A percentile compares a stretch with the other conserved stretches of the same genome.
Evolutionary conservation across 1,139 yeast species (phyloP).

Genomic region (Yamadazyma aaseri): DNA sequence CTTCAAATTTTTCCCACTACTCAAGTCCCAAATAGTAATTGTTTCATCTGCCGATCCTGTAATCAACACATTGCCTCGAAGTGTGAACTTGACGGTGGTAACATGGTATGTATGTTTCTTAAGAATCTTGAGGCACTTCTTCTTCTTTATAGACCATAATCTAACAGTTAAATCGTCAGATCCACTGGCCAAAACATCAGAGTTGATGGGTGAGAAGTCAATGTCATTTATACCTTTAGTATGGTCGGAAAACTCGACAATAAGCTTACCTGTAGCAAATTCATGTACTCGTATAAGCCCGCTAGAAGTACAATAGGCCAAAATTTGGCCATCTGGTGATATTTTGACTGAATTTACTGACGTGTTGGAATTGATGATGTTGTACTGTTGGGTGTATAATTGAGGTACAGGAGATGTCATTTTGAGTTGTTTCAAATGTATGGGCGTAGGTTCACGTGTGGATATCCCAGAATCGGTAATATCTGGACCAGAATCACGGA

Average conservation of each 20-base stretch:
- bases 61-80: conserved; percentile 74
- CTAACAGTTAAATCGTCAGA: conserved; percentile 81
- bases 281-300: conserved; percentile 28
- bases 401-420: conserved; percentile 3
- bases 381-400: conserved; percentile 7
- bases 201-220: conserved; percentile 70
- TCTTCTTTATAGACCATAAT: conserved; percentile 61
- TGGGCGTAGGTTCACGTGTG: too few species aligned
- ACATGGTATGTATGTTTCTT: conserved; percentile 87
- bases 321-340: conserved; percentile 59
- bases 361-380: conserved; percentile 4
- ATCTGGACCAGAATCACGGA: too few species aligned
- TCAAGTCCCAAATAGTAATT: conserved; percentile 84
- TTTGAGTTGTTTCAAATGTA: conserved; percentile 3
- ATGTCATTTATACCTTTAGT: conserved; percentile 67
- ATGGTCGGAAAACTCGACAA: conserved; percentile 57
- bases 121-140: conserved; percentile 56
- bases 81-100: conserved; percentile 66
- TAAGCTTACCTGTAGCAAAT: conserved; percentile 16
- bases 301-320: conserved; percentile 57
- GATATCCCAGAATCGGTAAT: too few species aligned
- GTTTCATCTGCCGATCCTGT: conserved; percentile 92
- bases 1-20: conserved; percentile 66
- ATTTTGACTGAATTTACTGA: conserved; percentile 37
- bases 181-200: conserved; percentile 74